These are phyloP conservation scores for Pterocarpus macrocarpus DNA, from an alignment of 306 rosid species.

Conservation along the genomic window DNA sequence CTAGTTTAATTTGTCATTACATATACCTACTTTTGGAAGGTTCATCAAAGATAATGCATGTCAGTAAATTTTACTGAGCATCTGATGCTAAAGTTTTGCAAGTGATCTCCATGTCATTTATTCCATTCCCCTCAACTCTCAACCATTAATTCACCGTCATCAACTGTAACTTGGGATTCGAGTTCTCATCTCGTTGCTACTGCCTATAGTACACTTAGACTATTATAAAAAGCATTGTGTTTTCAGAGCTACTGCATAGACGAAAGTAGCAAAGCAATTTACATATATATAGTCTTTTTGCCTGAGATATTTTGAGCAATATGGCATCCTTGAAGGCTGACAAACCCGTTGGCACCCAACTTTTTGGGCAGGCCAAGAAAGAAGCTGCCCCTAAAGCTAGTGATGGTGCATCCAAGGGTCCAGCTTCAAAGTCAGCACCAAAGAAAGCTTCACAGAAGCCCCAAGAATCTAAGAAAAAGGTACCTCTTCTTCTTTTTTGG, in stretches of 20 bases:
- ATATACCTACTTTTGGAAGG: slow-evolving; percentile 12
- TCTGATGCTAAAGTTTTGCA: slow-evolving; percentile 39
- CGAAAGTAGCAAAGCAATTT: background rate
- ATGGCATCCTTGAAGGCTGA: slow-evolving; percentile 55
- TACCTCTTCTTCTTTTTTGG: slow-evolving; percentile 3
- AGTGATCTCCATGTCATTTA: slow-evolving; percentile 34
- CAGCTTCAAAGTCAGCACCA: slow-evolving; percentile 60
- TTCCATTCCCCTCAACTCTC: slow-evolving; percentile 38
- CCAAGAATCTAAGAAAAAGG: slow-evolving; percentile 78
- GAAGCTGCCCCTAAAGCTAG: slow-evolving; percentile 44
- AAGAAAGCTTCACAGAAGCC: slow-evolving; percentile 70
- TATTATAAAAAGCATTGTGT: slow-evolving; percentile 17
- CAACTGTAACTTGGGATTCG: slow-evolving; percentile 15
- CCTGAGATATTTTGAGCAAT: slow-evolving; percentile 9
- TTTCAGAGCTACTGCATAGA: background rate
- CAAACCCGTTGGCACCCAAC: slow-evolving; percentile 49
- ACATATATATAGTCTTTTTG: background rate
- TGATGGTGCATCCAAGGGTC: slow-evolving; percentile 35
- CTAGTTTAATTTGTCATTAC: slow-evolving; percentile 9
- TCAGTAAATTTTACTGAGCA: slow-evolving; percentile 3
- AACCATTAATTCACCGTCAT: slow-evolving; percentile 37
- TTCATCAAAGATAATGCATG: slow-evolving; percentile 9
- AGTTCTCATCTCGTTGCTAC: background rate
- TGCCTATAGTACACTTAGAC: background rate
- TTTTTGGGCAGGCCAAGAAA: slow-evolving; percentile 53